Evolutionary conservation across 2,329 filamentous ascomycete genomes (phyloP).

Genomic region (Colletotrichum lentis): DNA sequence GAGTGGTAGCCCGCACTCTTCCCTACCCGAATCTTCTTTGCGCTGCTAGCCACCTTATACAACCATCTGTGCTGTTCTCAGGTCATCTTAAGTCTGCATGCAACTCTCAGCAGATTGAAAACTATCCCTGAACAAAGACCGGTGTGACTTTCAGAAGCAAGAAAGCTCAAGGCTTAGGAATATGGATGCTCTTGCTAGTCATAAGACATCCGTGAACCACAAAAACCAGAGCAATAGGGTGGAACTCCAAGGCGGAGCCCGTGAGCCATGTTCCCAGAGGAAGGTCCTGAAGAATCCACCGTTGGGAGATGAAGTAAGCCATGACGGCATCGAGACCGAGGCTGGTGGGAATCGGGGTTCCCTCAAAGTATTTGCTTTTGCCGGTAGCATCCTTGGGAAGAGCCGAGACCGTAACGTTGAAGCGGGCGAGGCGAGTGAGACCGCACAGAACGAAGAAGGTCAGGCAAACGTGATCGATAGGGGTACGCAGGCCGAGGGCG

Average conservation of each 20-base stretch:
- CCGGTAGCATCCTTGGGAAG: constrained; percentile 91
- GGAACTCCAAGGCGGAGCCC: constrained; percentile 79
- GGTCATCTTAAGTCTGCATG: background rate
- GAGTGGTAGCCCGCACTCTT: background rate
- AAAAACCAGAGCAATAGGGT: constrained; percentile 83
- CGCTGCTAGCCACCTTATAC: background rate
- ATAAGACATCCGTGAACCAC: constrained; percentile 90
- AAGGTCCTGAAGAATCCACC: constrained; percentile 81
- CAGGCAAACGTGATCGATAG: constrained; percentile 80
- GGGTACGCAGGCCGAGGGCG: constrained; percentile 84
- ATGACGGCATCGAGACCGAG: constrained; percentile 82
- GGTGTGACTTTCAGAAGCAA: background rate
- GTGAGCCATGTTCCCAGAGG: constrained; percentile 75
- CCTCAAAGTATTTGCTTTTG: constrained; percentile 96
- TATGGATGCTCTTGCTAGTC: constrained; percentile 93
- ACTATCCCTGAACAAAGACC: background rate
- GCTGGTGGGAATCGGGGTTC: constrained; percentile 93
- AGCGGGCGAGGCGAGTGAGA: constrained; percentile 89
- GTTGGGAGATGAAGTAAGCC: constrained; percentile 86
- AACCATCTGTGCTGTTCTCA: background rate
- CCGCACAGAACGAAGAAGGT: constrained; percentile 94
- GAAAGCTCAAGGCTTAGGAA: constrained; percentile 77
- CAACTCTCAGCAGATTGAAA: background rate
- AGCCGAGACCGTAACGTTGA: constrained; percentile 92
- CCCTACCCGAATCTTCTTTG: background rate